Conservation (phyloP, 495 filamentous ascomycete genomes). For the Aspergillus wentii region DNA sequence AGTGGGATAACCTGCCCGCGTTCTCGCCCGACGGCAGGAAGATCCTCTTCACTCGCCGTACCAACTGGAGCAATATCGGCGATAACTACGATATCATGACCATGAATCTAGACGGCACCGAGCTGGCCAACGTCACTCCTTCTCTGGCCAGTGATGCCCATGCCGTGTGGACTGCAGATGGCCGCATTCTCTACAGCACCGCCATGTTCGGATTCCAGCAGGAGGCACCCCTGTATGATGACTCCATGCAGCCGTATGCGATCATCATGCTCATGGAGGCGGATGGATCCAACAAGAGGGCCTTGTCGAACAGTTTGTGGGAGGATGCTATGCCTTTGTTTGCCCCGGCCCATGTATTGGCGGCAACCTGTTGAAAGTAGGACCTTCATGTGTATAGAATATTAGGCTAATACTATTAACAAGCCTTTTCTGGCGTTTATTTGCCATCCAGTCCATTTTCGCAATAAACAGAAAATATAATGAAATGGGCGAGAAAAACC, state of each 20-base stretch:
- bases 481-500: too few relatives aligned
- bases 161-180: constrained; percentile 5
- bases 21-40: constrained; percentile 10
- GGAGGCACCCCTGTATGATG: neutral
- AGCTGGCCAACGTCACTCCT: neutral
- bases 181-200: constrained; percentile 3
- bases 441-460: constrained; percentile 1
- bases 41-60: constrained; percentile 12
- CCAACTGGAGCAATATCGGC: neutral
- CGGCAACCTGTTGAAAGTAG: too few relatives aligned
- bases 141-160: constrained; percentile 5
- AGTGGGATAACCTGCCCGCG: constrained; percentile 9
- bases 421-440: too few relatives aligned
- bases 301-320: constrained; percentile 9
- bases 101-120: constrained; percentile 2
- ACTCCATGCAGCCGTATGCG: constrained; percentile 4
- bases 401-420: too few relatives aligned
- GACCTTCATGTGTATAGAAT: too few relatives aligned
- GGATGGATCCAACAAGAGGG: constrained; percentile 11
- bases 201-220: constrained; percentile 2
- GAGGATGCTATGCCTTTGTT: constrained; percentile 6
- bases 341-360: too few relatives aligned
- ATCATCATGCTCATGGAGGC: constrained; percentile 5
- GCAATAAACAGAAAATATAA: too few relatives aligned
- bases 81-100: constrained; percentile 8